Percentiles rank a stretch among this genome's conserved stretches.
These are phyloP conservation scores for Tulasnella sp. DNA, from an alignment of 768 basidiomycete species.

Conservation along the genomic window DNA sequence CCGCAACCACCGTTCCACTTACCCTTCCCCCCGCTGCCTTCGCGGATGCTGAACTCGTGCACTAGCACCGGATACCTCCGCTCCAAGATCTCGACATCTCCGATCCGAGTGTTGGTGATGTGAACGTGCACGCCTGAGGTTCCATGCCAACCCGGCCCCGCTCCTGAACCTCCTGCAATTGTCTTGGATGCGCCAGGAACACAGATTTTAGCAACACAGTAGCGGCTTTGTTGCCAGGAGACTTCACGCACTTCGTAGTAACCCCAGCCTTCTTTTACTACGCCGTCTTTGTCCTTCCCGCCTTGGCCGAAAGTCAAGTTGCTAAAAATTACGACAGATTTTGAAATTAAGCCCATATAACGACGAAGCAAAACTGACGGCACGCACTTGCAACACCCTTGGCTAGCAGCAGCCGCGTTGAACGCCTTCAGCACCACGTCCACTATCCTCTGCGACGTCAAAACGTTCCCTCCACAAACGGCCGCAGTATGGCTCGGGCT, in stretches of 20 bases:
- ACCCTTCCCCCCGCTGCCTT: slow-evolving; percentile 70
- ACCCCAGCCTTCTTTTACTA: slow-evolving; percentile 79
- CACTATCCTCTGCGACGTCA: slow-evolving; percentile 90
- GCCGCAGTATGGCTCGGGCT: slow-evolving; percentile 85
- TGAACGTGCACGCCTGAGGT: slow-evolving; percentile 93
- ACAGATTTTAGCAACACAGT: not conserved
- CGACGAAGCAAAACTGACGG: slow-evolving; percentile 14
- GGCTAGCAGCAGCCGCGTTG: slow-evolving; percentile 87
- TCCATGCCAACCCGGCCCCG: slow-evolving; percentile 87
- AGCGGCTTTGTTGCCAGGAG: not conserved
- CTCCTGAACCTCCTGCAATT: slow-evolving; percentile 91
- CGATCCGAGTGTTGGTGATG: slow-evolving; percentile 90
- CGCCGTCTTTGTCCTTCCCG: slow-evolving; percentile 82
- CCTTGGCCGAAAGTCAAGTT: slow-evolving; percentile 89
- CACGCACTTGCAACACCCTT: slow-evolving; percentile 88
- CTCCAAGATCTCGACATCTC: slow-evolving; percentile 92
- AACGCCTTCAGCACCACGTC: slow-evolving; percentile 94
- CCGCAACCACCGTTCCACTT: slow-evolving; percentile 83
- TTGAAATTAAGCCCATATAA: not conserved
- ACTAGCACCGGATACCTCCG: slow-evolving; percentile 91
- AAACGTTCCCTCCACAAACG: slow-evolving; percentile 90
- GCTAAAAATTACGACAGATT: slow-evolving; percentile 45
- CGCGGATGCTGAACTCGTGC: slow-evolving; percentile 76
- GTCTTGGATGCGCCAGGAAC: slow-evolving; percentile 55
- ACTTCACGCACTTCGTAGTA: slow-evolving; percentile 68